These are phyloP conservation scores for Closterium sp. DNA, from an alignment of 139 green algal genomes.

Conservation along the genomic window DNA sequence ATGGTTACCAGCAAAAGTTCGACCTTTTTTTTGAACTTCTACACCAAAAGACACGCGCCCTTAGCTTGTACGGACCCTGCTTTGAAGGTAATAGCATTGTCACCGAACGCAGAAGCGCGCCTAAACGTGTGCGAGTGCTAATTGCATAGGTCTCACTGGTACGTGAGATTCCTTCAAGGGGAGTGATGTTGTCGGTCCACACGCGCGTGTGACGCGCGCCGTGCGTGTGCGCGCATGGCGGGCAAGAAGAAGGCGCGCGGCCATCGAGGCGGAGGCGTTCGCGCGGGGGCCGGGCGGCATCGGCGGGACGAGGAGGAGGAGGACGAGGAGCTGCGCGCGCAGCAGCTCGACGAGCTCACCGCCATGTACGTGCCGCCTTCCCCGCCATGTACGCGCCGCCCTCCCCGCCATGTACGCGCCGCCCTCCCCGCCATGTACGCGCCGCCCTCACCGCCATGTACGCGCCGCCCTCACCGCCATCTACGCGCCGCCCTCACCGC, in stretches of 20 bases:
- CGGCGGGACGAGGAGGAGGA: background rate
- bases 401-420: too few species aligned
- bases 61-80: too few species aligned
- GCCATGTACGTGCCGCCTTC: background rate
- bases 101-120: too few species aligned
- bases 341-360: background rate
- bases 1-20: too few species aligned
- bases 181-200: background rate
- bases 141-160: background rate
- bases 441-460: too few species aligned
- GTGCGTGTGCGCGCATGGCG: background rate
- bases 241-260: background rate
- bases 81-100: too few species aligned
- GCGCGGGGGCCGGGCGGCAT: background rate
- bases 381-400: too few species aligned
- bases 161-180: background rate
- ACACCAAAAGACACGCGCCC: too few species aligned
- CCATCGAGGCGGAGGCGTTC: background rate
- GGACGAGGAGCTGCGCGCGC: background rate
- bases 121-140: background rate
- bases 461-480: too few species aligned
- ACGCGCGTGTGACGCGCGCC: background rate
- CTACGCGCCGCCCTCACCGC: too few species aligned
- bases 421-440: too few species aligned
- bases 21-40: too few species aligned